Evolutionary conservation across 2,329 filamentous ascomycete species (phyloP).

Genomic region (Sarocladiaceae sp.): DNA sequence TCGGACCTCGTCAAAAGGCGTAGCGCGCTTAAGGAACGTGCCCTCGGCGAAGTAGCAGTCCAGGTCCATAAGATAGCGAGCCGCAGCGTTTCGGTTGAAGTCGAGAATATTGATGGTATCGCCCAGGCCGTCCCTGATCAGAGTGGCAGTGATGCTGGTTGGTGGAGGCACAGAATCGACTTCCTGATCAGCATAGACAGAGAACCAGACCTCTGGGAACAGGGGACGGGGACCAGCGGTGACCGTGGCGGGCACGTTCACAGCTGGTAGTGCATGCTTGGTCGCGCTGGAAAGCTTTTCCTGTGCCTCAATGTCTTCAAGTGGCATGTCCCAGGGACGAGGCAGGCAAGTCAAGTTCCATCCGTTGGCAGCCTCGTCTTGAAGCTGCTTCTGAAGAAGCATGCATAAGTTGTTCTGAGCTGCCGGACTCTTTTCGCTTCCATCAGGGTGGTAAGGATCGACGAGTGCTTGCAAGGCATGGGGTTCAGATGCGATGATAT

Average conservation of each 20-base stretch:
- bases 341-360: conserved; percentile 70
- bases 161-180: conserved; percentile 80
- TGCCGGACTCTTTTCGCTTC: conserved; percentile 55
- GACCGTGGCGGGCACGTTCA: conserved; percentile 70
- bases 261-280: conserved; percentile 72
- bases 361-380: conserved; percentile 63
- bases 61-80: conserved; percentile 85
- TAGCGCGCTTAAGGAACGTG: conserved; percentile 90
- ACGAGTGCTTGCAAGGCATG: conserved; percentile 80
- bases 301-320: conserved; percentile 53
- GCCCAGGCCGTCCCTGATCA: conserved; percentile 78
- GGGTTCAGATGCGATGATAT: conserved; percentile 84
- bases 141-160: conserved; percentile 68
- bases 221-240: conserved; percentile 67
- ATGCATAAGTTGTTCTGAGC: conserved; percentile 65
- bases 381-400: conserved; percentile 79
- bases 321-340: conserved; percentile 60
- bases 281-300: conserved; percentile 52
- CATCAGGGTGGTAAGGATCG: conserved; percentile 70
- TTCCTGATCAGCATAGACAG: conserved; percentile 82
- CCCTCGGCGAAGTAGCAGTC: conserved; percentile 89
- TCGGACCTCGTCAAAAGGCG: conserved; percentile 81
- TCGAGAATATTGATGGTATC: conserved; percentile 93
- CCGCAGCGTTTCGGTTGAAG: conserved; percentile 82
- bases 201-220: conserved; percentile 91